phyloP scores from a whole-genome alignment of 768 basidiomycete genomes.

The Fibroporia radiculosa region DNA sequence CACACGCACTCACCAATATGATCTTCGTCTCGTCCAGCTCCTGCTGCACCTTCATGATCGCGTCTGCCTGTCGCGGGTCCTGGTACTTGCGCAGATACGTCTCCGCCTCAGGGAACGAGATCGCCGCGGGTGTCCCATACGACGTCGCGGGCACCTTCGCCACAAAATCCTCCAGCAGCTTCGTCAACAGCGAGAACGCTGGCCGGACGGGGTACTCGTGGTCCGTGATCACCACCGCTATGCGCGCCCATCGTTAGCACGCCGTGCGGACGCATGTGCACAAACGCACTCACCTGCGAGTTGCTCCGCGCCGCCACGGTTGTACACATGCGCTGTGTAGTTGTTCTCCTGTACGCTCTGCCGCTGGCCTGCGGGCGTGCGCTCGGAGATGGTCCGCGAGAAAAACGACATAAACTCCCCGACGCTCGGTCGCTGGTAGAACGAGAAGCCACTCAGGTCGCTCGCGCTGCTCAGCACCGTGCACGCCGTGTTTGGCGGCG shows the following conservation, averaged over 20 bases:
- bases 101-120: constrained; percentile 70
- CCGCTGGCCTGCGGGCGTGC: constrained; percentile 81
- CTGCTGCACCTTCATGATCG: constrained; percentile 96
- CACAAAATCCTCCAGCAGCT: constrained; percentile 88
- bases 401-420: constrained; percentile 93
- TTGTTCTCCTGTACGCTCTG: constrained; percentile 93
- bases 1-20: constrained; percentile 38
- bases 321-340: constrained; percentile 91
- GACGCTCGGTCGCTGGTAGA: constrained; percentile 85
- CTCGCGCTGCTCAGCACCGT: constrained; percentile 58
- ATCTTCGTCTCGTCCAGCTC: constrained; percentile 99
- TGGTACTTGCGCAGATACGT: constrained; percentile 88
- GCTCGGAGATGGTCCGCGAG: constrained; percentile 84
- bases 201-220: constrained; percentile 95
- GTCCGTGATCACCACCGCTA: constrained; percentile 90
- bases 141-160: constrained; percentile 68
- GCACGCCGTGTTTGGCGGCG: constrained; percentile 56
- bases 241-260: constrained; percentile 3
- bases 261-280: background rate
- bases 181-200: constrained; percentile 90
- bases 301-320: constrained; percentile 78
- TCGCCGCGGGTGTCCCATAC: constrained; percentile 56
- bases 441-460: constrained; percentile 87
- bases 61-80: constrained; percentile 94
- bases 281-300: constrained; percentile 59